phyloP scores from a whole-genome alignment of 2,329 filamentous ascomycete species.

The Lasiodiplodia theobromae region DNA sequence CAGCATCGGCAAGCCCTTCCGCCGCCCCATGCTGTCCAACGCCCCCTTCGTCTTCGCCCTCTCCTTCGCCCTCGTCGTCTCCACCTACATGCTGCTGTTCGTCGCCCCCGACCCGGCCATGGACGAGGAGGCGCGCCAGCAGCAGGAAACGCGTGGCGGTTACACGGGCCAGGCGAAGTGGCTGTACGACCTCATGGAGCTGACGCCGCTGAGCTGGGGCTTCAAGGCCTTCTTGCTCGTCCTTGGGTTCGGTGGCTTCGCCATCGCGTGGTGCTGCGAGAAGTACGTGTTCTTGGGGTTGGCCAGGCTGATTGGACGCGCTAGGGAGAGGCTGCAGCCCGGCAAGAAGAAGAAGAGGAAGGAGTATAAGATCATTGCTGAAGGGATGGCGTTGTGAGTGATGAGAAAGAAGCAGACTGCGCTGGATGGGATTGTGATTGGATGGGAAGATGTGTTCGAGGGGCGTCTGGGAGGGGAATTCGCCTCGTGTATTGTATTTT shows the following conservation, averaged over 20 bases:
- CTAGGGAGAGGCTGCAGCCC: conserved; percentile 64
- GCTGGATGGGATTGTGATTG: conserved; percentile 16
- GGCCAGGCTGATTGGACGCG: conserved; percentile 70
- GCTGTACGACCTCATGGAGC: conserved; percentile 79
- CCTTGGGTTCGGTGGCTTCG: conserved; percentile 74
- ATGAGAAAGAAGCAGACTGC: background rate
- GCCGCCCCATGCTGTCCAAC: conserved; percentile 80
- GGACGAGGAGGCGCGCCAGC: background rate
- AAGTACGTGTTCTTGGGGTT: conserved; percentile 72
- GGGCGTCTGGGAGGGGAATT: too few relatives aligned
- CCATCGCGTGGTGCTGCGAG: conserved; percentile 74
- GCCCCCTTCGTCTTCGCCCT: conserved; percentile 63
- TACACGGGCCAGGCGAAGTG: conserved; percentile 57
- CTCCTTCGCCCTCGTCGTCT: conserved; percentile 69
- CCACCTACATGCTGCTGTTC: conserved; percentile 77
- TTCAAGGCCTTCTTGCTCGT: conserved; percentile 78
- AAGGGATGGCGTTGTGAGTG: conserved; percentile 31
- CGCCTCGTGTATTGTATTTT: too few relatives aligned
- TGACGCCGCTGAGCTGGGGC: conserved; percentile 75
- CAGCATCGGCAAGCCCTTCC: conserved; percentile 89
- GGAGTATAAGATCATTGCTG: conserved; percentile 78
- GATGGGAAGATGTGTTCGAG: background rate
- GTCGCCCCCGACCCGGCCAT: conserved; percentile 57
- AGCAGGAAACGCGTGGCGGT: background rate
- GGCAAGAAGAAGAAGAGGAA: conserved; percentile 78